phyloP scores from a whole-genome alignment of 2,329 filamentous ascomycete species.

The Pseudogymnoascus sp. region DNA sequence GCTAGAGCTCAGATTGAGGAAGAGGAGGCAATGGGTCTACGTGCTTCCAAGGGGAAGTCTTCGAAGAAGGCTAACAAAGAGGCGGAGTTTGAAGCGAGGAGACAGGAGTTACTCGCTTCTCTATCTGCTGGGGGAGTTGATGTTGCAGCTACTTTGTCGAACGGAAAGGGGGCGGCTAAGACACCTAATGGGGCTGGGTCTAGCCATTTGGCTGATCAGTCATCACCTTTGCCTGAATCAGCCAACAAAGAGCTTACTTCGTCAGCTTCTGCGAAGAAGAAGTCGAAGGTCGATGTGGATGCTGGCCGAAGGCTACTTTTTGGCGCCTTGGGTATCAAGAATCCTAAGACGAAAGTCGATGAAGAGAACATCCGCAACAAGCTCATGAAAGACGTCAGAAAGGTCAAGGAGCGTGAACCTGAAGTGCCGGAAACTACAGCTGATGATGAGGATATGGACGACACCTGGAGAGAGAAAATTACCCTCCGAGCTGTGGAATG shows the following conservation, averaged over 20 bases:
- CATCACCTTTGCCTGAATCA: neutral
- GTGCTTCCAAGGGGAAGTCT: conserved; percentile 6
- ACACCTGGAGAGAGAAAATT: conserved; percentile 68
- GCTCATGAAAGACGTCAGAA: conserved; percentile 46
- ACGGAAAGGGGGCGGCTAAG: neutral
- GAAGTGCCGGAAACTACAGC: conserved; percentile 15
- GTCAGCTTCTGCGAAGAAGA: neutral
- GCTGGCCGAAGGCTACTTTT: conserved; percentile 55
- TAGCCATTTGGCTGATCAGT: neutral
- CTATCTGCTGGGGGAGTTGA: conserved; percentile 46
- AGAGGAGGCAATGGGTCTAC: neutral
- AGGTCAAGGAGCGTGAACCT: conserved; percentile 18
- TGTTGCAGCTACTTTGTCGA: conserved; percentile 31
- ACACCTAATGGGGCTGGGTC: neutral
- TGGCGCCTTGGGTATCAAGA: conserved; percentile 61
- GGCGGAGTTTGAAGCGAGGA: conserved; percentile 41
- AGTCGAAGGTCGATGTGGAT: neutral
- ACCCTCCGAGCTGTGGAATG: conserved; percentile 77
- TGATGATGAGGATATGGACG: conserved; percentile 37
- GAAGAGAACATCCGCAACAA: conserved; percentile 54
- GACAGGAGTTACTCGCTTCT: conserved; percentile 42
- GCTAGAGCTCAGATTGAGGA: conserved; percentile 14
- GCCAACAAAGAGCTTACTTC: neutral
- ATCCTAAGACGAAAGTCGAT: conserved; percentile 60
- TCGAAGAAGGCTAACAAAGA: conserved; percentile 15